phyloP scores from a whole-genome alignment of 768 basidiomycete species.

The Russula earlei region DNA sequence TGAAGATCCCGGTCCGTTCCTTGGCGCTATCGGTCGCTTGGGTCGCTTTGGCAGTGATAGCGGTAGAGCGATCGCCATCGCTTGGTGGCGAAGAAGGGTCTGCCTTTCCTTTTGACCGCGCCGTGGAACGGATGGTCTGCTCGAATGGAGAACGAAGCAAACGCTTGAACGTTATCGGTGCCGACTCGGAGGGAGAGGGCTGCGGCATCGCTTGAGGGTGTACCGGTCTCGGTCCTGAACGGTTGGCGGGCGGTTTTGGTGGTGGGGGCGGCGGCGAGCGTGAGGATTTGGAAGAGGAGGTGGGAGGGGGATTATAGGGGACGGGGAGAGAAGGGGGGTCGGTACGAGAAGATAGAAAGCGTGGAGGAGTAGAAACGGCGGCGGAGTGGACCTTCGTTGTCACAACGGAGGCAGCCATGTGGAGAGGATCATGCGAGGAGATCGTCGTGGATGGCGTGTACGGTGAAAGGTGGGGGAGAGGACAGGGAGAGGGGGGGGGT shows the following conservation, averaged over 20 bases:
- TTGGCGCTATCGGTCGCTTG: neutral
- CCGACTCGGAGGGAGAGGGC: slow-evolving; percentile 22
- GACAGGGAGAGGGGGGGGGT: neutral
- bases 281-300: slow-evolving; percentile 27
- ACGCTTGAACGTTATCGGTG: slow-evolving; percentile 51
- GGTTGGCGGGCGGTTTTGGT: slow-evolving; percentile 23
- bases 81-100: slow-evolving; percentile 24
- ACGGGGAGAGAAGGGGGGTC: neutral
- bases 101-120: slow-evolving; percentile 42
- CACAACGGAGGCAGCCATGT: slow-evolving; percentile 40
- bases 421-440: slow-evolving; percentile 19
- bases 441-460: neutral
- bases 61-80: slow-evolving; percentile 38
- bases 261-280: slow-evolving; percentile 25
- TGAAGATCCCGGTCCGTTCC: slow-evolving; percentile 34
- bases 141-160: slow-evolving; percentile 55
- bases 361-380: slow-evolving; percentile 36
- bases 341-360: slow-evolving; percentile 32
- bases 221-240: neutral
- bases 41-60: slow-evolving; percentile 28
- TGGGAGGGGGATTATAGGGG: neutral
- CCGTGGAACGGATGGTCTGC: slow-evolving; percentile 55
- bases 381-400: slow-evolving; percentile 31
- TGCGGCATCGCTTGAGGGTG: neutral
- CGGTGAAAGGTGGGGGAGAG: neutral